Base-by-base conservation (phyloP, 192 early-diverging fungal genomes). In the Chytriomyces sp. region DNA sequence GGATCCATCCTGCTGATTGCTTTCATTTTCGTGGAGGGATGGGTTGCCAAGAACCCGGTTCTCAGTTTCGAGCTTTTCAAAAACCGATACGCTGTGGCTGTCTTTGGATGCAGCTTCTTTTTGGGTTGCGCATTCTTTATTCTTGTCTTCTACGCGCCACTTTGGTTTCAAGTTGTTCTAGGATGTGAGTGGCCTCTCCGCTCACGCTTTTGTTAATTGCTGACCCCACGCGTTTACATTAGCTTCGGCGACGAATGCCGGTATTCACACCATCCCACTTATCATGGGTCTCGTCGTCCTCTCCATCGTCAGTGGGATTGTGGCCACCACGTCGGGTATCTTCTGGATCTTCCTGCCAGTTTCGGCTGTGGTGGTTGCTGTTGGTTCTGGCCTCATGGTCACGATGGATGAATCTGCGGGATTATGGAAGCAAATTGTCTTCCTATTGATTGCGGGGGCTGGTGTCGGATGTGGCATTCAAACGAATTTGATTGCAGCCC, bases 111-210 rank as follows among this genome's bases (percentile, higher is more conserved):
- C 2, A 12, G 72, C 4, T 72, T 78, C 41, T 75, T 70, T 39
- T 25, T 79, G 14, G 82, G 82, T n/a, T 32, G 60, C 39, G 39
- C 59, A 6, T 83, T 81, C 75, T 78, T 78, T 73, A 37, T 64
- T 17, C 41, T 72, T 3, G 58, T 77, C 19, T 79, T 70, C 64
- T 76, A 73, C 63, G 14, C 54, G 26, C 73, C 69, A 2, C 31
- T 80, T 6, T 96, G 89, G 78, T 93, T 93, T 75, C 87, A 93
- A 75, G 85, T 95, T 28, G 90, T 92, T n/a, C 79, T 86, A 36
- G 90, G 86, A 22, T 52, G 67, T 66, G n/a, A 26, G 64, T 66
- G n/a, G 19, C 44, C 41, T 54, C 30, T 26, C 31, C 22, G 53
- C 26, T 7, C n/a, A 34, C n/a, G 32, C 38, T 63, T 63, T 37